Conservation (phyloP, 2,329 filamentous ascomycete species). For the Metarhizium brunneum region DNA sequence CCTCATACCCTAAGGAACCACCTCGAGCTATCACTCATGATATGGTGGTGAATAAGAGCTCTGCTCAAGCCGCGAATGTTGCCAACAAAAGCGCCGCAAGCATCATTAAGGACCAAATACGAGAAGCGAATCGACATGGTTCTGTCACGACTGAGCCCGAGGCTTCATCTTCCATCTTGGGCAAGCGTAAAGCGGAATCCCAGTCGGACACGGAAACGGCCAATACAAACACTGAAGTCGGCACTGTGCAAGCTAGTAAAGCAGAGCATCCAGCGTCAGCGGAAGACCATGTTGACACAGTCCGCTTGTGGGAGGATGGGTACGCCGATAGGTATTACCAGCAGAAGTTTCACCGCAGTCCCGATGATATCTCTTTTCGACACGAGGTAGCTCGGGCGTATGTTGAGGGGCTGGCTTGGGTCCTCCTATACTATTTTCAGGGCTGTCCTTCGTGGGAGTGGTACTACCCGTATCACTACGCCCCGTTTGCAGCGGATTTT, state of each 20-base stretch:
- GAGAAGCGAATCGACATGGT: constrained; percentile 27
- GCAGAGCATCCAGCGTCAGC: constrained; percentile 25
- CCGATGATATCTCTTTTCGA: constrained; percentile 75
- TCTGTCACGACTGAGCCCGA: constrained; percentile 16
- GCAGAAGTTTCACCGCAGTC: constrained; percentile 83
- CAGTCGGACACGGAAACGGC: constrained; percentile 13
- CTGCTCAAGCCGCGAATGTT: constrained; percentile 57
- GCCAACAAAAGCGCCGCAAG: constrained; percentile 95
- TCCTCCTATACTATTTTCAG: constrained; percentile 94
- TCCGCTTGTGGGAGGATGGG: constrained; percentile 89
- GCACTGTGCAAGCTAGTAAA: constrained; percentile 32
- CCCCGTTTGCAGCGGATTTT: constrained; percentile 94
- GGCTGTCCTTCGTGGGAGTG: constrained; percentile 98
- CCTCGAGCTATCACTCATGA: constrained; percentile 66
- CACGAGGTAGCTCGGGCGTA: constrained; percentile 86
- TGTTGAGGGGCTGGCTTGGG: constrained; percentile 91
- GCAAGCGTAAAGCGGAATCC: constrained; percentile 63
- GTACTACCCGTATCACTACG: constrained; percentile 99
- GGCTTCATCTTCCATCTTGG: constrained; percentile 41
- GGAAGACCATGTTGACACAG: constrained; percentile 65
- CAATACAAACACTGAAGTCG: constrained; percentile 14
- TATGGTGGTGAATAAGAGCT: constrained; percentile 70
- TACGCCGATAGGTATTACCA: constrained; percentile 96
- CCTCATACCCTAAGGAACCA: constrained; percentile 43
- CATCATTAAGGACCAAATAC: constrained; percentile 71